Base-by-base conservation (phyloP, 257 asterid species). In the Scutellaria barbata region DNA sequence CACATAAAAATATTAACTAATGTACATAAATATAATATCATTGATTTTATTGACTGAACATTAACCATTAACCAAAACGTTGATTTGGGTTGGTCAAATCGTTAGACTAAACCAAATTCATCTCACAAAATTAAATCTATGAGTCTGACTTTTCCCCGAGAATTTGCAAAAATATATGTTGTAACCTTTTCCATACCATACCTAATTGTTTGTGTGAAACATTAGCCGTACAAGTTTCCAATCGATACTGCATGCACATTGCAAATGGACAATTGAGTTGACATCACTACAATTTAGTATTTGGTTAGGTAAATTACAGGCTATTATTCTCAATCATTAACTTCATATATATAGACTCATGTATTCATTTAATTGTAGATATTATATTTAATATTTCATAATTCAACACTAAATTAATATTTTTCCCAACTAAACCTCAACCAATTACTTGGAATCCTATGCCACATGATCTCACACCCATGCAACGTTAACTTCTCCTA, bases 371-470 rank as follows among this genome's bases (percentile, higher is more conserved):
- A 47, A 46, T 50, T 60, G 53, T 58, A 60, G 8, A 45, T 46
- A 53, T 53, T 42, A 47, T 63, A 54, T 25, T 58, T 60, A 33
- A 14, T 62, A 64, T 51, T 59, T 63, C 61, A 72, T 62, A 45
- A 58, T 77, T 54, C 51, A 33, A n/a, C 64, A 53, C 58, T 75
- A 57, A 58, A 20, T 71, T 68, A 81, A 72, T n/a, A 6, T 45
- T 17, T 1, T 48, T 40, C 51, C 72, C 83, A 83, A 82, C 88
- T 54, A 82, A 82, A 70, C 84, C 71, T 73, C 83, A 82, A 77
- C 86, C 39, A 52, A 76, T 61, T 81, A 54, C 71, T 59, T 55
- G 82, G 90, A 79, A 85, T 84, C 87, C 84, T 53, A 82, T 73
- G 88, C 57, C 54, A 6, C 33, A 56, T 69, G 79, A 76, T 52